A percentile compares a stretch with the other conserved stretches of the same genome.
Conservation (phyloP, 225 moss, liverwort and hornwort genomes). For the Sphagnum tenellum region DNA sequence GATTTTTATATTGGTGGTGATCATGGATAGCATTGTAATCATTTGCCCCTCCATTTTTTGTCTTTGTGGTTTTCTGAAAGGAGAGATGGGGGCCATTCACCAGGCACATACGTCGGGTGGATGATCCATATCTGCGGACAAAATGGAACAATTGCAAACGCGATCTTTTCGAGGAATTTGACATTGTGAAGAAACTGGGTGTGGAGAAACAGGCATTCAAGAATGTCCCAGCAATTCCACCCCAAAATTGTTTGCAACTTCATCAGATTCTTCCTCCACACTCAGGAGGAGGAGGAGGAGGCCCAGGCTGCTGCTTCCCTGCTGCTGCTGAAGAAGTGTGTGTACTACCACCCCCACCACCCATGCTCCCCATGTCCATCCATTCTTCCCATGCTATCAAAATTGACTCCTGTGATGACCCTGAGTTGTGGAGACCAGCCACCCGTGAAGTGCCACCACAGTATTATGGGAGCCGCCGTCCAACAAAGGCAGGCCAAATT, state of each 20-base stretch:
- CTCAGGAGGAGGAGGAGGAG: too few relatives aligned
- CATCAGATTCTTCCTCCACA: constrained; percentile 42
- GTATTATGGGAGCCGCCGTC: constrained; percentile 46
- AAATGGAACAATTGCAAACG: constrained; percentile 50
- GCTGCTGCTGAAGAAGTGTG: constrained; percentile 59
- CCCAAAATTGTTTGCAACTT: constrained; percentile 9
- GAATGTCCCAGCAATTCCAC: constrained; percentile 44
- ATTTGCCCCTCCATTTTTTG: too few relatives aligned
- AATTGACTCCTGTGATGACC: constrained; percentile 31
- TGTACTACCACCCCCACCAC: constrained; percentile 27
- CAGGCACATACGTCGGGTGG: constrained; percentile 46
- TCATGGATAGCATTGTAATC: too few relatives aligned
- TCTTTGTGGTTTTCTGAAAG: too few relatives aligned
- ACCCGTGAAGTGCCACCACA: constrained; percentile 39
- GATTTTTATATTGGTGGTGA: too few relatives aligned
- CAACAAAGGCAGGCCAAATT: constrained; percentile 44
- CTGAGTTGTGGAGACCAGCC: constrained; percentile 60
- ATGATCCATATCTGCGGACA: constrained; percentile 38
- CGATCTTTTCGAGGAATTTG: constrained; percentile 48
- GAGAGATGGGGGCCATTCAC: background rate
- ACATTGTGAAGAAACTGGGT: constrained; percentile 51
- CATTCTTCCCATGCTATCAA: background rate
- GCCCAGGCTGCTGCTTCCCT: too few relatives aligned
- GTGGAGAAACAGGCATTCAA: constrained; percentile 54
- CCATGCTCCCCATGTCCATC: constrained; percentile 4